A percentile compares a stretch with the other conserved stretches of the same genome.
Evolutionary conservation across 495 filamentous ascomycete genomes (phyloP).

Genomic region (Penicillium longicatenatum): DNA sequence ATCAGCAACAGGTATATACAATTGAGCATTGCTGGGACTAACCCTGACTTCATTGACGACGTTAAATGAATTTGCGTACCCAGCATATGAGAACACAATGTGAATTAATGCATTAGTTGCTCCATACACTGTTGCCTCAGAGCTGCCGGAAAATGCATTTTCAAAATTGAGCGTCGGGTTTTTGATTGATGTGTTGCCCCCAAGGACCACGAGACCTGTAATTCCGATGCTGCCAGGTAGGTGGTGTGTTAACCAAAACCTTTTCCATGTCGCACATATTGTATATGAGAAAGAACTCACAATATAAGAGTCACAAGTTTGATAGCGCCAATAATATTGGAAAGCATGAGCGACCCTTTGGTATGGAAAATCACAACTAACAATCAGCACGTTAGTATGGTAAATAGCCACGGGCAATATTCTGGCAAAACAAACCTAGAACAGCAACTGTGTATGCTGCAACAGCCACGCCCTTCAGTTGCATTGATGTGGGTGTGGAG

Average conservation of each 20-base stretch:
- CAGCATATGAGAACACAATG: constrained; percentile 64
- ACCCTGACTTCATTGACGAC: constrained; percentile 67
- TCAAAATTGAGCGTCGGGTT: constrained; percentile 60
- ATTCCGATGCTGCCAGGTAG: constrained; percentile 45
- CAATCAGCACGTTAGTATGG: neutral
- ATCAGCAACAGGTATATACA: neutral
- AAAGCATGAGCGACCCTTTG: constrained; percentile 54
- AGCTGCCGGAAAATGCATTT: constrained; percentile 56
- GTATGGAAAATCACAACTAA: constrained; percentile 56
- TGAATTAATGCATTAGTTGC: constrained; percentile 62
- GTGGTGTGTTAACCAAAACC: constrained; percentile 3
- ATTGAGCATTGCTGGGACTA: neutral
- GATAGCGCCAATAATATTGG: constrained; percentile 54
- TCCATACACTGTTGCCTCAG: constrained; percentile 52
- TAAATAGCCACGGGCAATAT: neutral
- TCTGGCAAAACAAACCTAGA: constrained; percentile 27
- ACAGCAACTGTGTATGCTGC: constrained; percentile 58
- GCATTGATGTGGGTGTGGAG: constrained; percentile 51
- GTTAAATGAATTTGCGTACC: constrained; percentile 64
- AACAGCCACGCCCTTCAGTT: constrained; percentile 64
- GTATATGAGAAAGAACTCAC: constrained; percentile 35
- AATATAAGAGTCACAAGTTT: constrained; percentile 60
- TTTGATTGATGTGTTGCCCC: constrained; percentile 56
- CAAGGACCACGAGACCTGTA: constrained; percentile 61
- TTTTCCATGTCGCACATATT: neutral